phyloP scores from a whole-genome alignment of 441 rosid genomes.

The Erodium texanum region DNA sequence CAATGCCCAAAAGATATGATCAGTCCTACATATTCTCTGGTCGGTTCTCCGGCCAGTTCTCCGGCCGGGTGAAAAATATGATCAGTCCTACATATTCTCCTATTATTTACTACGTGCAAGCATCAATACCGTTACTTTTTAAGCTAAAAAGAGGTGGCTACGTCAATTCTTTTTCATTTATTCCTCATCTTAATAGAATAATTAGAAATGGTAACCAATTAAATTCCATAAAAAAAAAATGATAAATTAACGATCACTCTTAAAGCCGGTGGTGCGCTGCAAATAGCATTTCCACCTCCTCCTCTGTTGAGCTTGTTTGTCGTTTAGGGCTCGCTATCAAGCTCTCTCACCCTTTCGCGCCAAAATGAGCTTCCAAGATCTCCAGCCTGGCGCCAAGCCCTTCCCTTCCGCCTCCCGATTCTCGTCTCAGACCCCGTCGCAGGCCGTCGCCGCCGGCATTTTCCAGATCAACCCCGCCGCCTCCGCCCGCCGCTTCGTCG shows the following conservation, averaged over 20 bases:
- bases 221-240: background rate
- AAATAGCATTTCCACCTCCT: background rate
- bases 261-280: background rate
- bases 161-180: no score
- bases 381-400: slow-evolving; percentile 30
- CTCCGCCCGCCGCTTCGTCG: slow-evolving; percentile 57
- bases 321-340: no score
- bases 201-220: no score
- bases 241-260: background rate
- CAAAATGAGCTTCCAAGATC: slow-evolving; percentile 60
- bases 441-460: slow-evolving; percentile 57
- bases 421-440: slow-evolving; percentile 39
- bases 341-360: background rate
- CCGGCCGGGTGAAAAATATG: no score
- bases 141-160: no score
- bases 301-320: background rate
- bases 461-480: slow-evolving; percentile 70
- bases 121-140: no score
- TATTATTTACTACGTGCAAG: no score
- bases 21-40: no score
- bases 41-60: no score
- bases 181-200: no score
- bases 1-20: no score
- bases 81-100: no score
- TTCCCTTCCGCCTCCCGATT: slow-evolving; percentile 11